Evolutionary conservation across 257 asterid genomes (phyloP), one percentile per base, ranked within the genome.

Genomic region (Hygrophila difformis): DNA sequence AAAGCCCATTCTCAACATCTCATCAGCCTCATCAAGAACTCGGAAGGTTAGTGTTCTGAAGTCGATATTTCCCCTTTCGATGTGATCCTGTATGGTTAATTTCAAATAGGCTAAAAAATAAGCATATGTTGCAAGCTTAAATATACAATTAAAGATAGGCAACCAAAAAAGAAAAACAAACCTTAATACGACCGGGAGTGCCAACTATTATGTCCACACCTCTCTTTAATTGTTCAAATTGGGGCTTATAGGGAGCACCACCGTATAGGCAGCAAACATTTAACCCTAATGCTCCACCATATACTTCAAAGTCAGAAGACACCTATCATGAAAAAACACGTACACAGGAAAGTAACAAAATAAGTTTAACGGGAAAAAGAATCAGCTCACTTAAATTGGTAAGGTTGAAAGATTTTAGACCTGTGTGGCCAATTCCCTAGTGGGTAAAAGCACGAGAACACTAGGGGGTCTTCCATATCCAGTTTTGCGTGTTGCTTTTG

Each of bases 11-110:
- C 87, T 80, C 74, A 91, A 62, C 99, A 91, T 91, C 68, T 91
- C 99, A 82, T 91, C 99, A 46, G 95, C 95, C 71, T 91, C 99
- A 20, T 91, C 99, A 60, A 91, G 99, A 3, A 86, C 95, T 22
- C 99, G 88, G 60, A 91, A 91, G 77, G 76, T 74, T 36, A 91
- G 68, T 18, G 74, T 43, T 51, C 94, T 59, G 23, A 91, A 80
- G 74, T 91, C 87, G 39, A 91, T 56, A 63, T 74, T 82, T 26
- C 87, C 93, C 69, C 92, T 80, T 62, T 77, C 86, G 12, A 86
- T 57, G 59, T 77, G 91, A 77, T 91, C 99, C 99, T 89, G 82
- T 46, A 36, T 21, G 28, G 37, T n/a, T n/a, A n/a, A 33, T 33
- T 33, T 12, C 37, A 33, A 2, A n/a, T n/a, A n/a, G n/a, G n/a